Evolutionary conservation across 1,284 basidiomycete genomes (phyloP).

Genomic region (Puccinia novopanici): DNA sequence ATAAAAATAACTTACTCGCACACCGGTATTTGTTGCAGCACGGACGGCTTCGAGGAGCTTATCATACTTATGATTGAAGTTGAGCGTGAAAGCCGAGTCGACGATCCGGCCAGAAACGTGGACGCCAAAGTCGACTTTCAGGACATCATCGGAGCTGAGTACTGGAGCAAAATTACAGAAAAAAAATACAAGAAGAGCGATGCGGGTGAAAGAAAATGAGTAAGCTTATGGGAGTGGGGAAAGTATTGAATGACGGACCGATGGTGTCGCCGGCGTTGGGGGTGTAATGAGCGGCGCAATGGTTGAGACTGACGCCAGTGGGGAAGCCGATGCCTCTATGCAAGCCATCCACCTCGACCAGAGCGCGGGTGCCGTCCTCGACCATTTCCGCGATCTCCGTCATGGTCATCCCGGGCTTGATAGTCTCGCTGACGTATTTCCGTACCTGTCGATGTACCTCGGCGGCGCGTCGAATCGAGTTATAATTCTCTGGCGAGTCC

Average conservation of each 20-base stretch:
- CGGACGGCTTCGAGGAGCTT: constrained; percentile 85
- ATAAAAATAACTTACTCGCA: constrained; percentile 66
- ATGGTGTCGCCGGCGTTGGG: constrained; percentile 92
- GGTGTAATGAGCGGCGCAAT: constrained; percentile 94
- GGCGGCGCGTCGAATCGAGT: constrained; percentile 83
- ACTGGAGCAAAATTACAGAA: constrained; percentile 62
- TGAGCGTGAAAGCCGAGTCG: constrained; percentile 93
- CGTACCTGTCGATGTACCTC: constrained; percentile 97
- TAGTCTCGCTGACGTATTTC: constrained; percentile 73
- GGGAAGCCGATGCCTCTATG: constrained; percentile 90
- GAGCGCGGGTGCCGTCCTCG: constrained; percentile 82
- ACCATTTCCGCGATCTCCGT: constrained; percentile 92
- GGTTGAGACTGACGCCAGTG: constrained; percentile 90
- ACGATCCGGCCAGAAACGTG: constrained; percentile 92
- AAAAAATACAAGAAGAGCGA: background rate
- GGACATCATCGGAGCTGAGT: constrained; percentile 77
- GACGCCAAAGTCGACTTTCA: constrained; percentile 97
- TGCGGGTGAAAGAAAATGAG: background rate
- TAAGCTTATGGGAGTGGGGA: background rate
- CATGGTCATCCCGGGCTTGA: constrained; percentile 91
- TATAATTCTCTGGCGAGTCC: constrained; percentile 67
- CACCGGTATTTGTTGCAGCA: constrained; percentile 88
- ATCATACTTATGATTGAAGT: constrained; percentile 85
- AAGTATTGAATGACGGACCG: constrained; percentile 63
- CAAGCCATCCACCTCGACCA: constrained; percentile 87